Percentiles rank a stretch among this genome's conserved stretches.
phyloP scores from a whole-genome alignment of 2,329 filamentous ascomycete genomes.

The Herpotrichia juniperi region DNA sequence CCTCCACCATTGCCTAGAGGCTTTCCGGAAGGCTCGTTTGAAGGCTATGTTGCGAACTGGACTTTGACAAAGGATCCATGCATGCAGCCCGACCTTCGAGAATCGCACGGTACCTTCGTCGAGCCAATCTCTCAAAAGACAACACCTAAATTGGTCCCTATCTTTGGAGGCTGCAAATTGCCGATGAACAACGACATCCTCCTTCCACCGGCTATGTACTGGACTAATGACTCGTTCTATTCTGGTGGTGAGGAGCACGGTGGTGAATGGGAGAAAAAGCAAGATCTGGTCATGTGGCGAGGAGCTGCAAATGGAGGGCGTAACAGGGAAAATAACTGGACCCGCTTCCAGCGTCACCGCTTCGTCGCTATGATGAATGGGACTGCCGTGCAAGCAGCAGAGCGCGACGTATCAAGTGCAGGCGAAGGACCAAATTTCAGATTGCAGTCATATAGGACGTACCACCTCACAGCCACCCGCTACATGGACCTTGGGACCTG shows the following conservation, averaged over 20 bases:
- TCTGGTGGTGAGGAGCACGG: slow-evolving; percentile 48
- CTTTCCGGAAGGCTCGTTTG: slow-evolving; percentile 39
- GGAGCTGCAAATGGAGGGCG: slow-evolving; percentile 56
- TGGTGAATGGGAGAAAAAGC: slow-evolving; percentile 51
- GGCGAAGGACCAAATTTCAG: slow-evolving; percentile 47
- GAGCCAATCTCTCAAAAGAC: slow-evolving; percentile 54
- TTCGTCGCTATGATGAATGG: slow-evolving; percentile 76
- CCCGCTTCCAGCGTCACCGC: slow-evolving; percentile 74
- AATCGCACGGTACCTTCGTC: slow-evolving; percentile 56
- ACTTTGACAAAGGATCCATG: slow-evolving; percentile 54
- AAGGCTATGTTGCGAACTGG: slow-evolving; percentile 57
- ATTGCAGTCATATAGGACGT: slow-evolving; percentile 44
- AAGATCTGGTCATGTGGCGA: slow-evolving; percentile 52
- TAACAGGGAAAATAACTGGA: slow-evolving; percentile 65
- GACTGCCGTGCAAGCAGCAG: slow-evolving; percentile 60
- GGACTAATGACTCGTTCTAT: slow-evolving; percentile 52
- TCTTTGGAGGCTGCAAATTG: slow-evolving; percentile 59
- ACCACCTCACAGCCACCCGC: slow-evolving; percentile 42
- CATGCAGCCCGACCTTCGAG: slow-evolving; percentile 51
- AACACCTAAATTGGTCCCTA: slow-evolving; percentile 53
- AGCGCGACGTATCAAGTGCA: slow-evolving; percentile 32
- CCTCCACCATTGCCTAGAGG: slow-evolving; percentile 39
- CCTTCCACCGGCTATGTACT: slow-evolving; percentile 58
- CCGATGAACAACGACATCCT: slow-evolving; percentile 60
- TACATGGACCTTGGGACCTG: slow-evolving; percentile 46